A percentile compares a stretch with the other conserved stretches of the same genome.
phyloP scores from a whole-genome alignment of 1,284 basidiomycete genomes.

The Rhodofomes roseus region DNA sequence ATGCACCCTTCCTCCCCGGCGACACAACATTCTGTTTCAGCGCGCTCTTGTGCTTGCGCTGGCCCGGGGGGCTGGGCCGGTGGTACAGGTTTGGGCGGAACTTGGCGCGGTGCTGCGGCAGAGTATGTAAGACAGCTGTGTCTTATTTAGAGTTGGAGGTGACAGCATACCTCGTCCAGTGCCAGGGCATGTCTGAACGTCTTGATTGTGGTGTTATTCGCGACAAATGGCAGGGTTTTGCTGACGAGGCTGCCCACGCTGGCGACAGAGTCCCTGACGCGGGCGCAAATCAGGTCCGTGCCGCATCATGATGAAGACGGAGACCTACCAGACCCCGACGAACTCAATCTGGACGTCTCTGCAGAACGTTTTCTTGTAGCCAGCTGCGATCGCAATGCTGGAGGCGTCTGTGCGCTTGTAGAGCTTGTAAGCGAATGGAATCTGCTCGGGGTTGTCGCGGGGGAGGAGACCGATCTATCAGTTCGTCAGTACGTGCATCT shows the following conservation, averaged over 20 bases:
- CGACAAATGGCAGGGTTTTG: conserved; percentile 38
- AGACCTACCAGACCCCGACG: conserved; percentile 34
- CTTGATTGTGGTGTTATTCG: conserved; percentile 34
- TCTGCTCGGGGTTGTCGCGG: conserved; percentile 46
- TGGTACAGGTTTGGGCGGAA: conserved; percentile 35
- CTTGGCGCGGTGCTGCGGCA: conserved; percentile 30
- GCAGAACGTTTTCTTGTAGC: conserved; percentile 52
- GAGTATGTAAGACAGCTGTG: background rate
- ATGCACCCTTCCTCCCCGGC: background rate
- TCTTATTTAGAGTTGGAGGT: background rate
- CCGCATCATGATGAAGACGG: background rate
- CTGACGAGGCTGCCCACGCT: conserved; percentile 36
- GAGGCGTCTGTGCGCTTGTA: conserved; percentile 41
- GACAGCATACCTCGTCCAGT: conserved; percentile 35
- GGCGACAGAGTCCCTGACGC: conserved; percentile 35
- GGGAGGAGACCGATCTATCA: conserved; percentile 49
- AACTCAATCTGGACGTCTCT: conserved; percentile 48
- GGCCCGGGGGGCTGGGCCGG: conserved; percentile 12
- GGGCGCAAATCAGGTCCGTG: background rate
- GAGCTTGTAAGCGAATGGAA: conserved; percentile 56
- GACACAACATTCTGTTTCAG: conserved; percentile 1
- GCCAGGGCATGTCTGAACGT: conserved; percentile 42
- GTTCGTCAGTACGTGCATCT: background rate
- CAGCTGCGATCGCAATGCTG: conserved; percentile 38
- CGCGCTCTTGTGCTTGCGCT: background rate